Base-by-base conservation (phyloP, 306 rosid genomes). In the Quillaja saponaria region DNA sequence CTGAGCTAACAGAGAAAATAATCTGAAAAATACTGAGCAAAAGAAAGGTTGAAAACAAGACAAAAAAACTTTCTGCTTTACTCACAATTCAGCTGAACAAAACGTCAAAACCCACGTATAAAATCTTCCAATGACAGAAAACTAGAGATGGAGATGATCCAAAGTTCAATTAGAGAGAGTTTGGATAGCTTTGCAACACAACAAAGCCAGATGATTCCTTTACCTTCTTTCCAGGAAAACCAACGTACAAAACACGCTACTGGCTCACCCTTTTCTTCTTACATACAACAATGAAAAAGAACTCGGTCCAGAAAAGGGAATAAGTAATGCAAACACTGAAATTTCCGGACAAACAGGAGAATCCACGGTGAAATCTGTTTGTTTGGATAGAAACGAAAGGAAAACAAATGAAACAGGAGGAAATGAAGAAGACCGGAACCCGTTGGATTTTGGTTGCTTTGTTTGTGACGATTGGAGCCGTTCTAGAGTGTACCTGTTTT, bases 241-340 rank as follows among this genome's bases (percentile, higher is more conserved):
- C 71, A 2, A 38, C 81, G 50, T 40, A 11, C 67, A 77, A 66
- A 57, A 13, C 80, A 75, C 67, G 71, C 41, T 41, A 63, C 54
- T 2, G 12, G 13, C 7, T 40, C 25, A 54, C 64, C 42, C 49
- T 71, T 71, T 25, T 21, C 71, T 58, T 55, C 49, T 25, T 33
- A 20, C 52, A 75, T 66, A 76, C 64, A 76, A 63, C 55, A 34
- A 62, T 19, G 4, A 62, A 62, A 46, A 6, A 47, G 12, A 35
- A 18, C 49, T 63, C 48, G 13, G 34, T 39, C 49, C 56, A 59
- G 55, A 35, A 53, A 42, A 28, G 55, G 51, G 17, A 15, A 34
- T 11, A 10, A 46, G 40, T 7, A 5, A 49, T 37, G 40, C 21
- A 67, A 62, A 38, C 39, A 55, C 39, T 38, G 34, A 35, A 13